Conservation (phyloP, 2,329 filamentous ascomycete species). For the Fusarium marasasianum region DNA sequence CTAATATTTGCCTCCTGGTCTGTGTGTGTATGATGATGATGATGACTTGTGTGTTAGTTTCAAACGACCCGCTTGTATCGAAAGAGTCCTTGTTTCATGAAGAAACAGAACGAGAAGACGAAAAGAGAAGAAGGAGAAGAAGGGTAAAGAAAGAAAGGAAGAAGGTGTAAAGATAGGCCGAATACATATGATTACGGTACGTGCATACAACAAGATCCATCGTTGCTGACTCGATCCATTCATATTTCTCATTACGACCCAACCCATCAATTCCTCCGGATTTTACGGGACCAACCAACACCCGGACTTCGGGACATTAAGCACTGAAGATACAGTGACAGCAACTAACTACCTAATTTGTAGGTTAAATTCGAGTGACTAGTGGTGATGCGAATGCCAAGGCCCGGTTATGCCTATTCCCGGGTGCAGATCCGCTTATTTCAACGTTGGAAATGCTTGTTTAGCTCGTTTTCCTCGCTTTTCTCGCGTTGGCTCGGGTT, state of each 20-base stretch:
- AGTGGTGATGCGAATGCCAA: slow-evolving; percentile 4
- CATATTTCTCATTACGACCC: background rate
- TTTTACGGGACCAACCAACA: background rate
- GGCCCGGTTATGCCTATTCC: slow-evolving; percentile 15
- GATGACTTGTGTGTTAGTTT: background rate
- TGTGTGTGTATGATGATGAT: background rate
- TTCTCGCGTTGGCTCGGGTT: slow-evolving; percentile 15
- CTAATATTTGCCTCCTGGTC: background rate
- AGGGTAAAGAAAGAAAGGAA: background rate
- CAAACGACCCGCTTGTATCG: slow-evolving; percentile 1
- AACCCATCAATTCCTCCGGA: background rate
- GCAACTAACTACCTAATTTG: background rate
- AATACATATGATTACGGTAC: background rate
- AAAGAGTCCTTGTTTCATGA: background rate
- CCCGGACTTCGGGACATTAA: background rate
- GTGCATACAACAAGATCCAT: background rate
- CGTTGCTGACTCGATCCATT: slow-evolving; percentile 15
- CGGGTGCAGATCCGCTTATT: slow-evolving; percentile 21
- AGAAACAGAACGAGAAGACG: background rate
- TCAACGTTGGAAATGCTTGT: slow-evolving; percentile 6
- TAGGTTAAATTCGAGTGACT: slow-evolving; percentile 14
- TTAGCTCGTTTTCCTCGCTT: slow-evolving; percentile 10
- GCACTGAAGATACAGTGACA: background rate
- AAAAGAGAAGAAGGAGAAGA: background rate
- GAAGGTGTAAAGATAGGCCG: slow-evolving; percentile 1